phyloP scores from a whole-genome alignment of 768 basidiomycete genomes.

The Mycena capillaripes region DNA sequence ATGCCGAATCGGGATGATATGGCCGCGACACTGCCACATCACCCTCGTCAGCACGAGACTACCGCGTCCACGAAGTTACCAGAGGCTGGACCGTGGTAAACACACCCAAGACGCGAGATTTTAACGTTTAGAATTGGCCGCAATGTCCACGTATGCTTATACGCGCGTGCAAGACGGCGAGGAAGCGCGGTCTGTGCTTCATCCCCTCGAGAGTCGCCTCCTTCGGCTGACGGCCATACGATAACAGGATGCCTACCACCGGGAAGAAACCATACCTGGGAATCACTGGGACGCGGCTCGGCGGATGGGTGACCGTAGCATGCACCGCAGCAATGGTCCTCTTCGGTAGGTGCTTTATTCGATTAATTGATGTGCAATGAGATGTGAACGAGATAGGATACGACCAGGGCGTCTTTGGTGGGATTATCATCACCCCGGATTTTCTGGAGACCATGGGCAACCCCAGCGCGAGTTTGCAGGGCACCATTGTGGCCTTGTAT shows the following conservation, averaged over 20 bases:
- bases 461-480: constrained; percentile 59
- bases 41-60: no score
- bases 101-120: not conserved
- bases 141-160: constrained; percentile 36
- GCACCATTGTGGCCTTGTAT: constrained; percentile 65
- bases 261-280: constrained; percentile 56
- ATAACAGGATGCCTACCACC: constrained; percentile 19
- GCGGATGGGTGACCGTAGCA: constrained; percentile 63
- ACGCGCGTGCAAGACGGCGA: constrained; percentile 32
- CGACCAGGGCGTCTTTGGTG: constrained; percentile 68
- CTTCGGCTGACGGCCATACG: not conserved
- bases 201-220: not conserved
- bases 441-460: constrained; percentile 64
- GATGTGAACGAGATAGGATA: constrained; percentile 50
- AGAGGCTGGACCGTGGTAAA: constrained; percentile 9
- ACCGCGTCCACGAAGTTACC: no score
- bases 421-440: constrained; percentile 62
- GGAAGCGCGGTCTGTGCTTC: constrained; percentile 22
- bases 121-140: no score
- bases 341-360: constrained; percentile 54
- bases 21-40: no score
- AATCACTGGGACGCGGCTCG: constrained; percentile 59
- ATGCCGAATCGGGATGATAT: no score
- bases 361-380: not conserved
- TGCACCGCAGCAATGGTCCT: constrained; percentile 67